Conservation (phyloP, 495 filamentous ascomycete genomes). For the Mytilinidion resinicola region DNA sequence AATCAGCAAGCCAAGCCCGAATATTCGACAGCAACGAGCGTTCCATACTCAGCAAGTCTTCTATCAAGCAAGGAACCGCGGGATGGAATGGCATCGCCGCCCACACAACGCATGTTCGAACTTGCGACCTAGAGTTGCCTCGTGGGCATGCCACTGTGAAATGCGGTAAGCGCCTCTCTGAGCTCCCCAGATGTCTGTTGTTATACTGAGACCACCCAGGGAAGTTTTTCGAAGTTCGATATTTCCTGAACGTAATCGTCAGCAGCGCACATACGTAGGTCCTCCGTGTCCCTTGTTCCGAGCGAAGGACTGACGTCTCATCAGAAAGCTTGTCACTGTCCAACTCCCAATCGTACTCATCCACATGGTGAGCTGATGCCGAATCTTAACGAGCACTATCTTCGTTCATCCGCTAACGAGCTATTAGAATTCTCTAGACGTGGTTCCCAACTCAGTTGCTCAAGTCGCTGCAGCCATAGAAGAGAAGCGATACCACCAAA, state of each 20-base stretch:
- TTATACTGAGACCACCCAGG: conserved; percentile 15
- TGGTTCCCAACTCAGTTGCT: conserved; percentile 52
- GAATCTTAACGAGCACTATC: background rate
- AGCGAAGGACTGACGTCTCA: conserved; percentile 4
- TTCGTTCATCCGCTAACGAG: conserved; percentile 12
- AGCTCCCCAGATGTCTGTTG: background rate
- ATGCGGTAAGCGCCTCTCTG: conserved; percentile 30
- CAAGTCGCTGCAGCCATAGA: conserved; percentile 53
- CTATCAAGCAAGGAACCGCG: conserved; percentile 37
- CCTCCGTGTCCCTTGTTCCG: background rate
- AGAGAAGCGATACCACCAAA: conserved; percentile 36
- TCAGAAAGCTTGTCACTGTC: conserved; percentile 43
- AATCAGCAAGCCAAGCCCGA: conserved; percentile 44
- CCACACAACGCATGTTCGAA: conserved; percentile 43
- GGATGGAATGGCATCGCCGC: conserved; percentile 44
- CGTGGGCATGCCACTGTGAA: conserved; percentile 45
- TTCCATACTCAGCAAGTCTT: conserved; percentile 37
- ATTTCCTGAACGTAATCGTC: conserved; percentile 46
- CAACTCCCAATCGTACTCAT: conserved; percentile 52
- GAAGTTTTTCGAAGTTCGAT: conserved; percentile 49
- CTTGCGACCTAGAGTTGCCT: conserved; percentile 48
- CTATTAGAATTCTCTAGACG: conserved; percentile 50
- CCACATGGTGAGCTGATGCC: conserved; percentile 41
- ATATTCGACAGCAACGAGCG: conserved; percentile 47
- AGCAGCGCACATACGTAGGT: conserved; percentile 41